Base-by-base conservation (phyloP, 2,329 filamentous ascomycete genomes). In the Alternaria arbusti region DNA sequence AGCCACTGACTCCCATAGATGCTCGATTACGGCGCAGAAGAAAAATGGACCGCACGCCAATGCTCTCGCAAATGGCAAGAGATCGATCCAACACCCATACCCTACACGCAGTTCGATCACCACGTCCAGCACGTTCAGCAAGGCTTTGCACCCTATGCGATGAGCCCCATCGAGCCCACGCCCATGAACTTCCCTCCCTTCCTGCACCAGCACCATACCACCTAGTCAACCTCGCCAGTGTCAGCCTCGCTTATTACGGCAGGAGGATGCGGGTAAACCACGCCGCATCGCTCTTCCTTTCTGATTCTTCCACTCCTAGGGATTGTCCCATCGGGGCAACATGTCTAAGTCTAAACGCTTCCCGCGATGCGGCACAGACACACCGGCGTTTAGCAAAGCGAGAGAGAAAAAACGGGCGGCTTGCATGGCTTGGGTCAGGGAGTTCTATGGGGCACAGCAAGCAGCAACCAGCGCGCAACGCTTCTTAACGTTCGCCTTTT, bases 31-130 rank as follows among this genome's bases (percentile, higher is more conserved):
- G 84, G 84, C 54, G 78, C 84, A 25, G 73, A 80, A 63, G 84
- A 86, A 67, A 83, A 83, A 66, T 86, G 85, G 85, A 82, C 83
- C 22, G 77, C 84, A 25, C 81, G 81, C 23, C 82, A 83, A 65
- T 85, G 84, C 72, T 79, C 81, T 23, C 80, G 83, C 30, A 86
- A 86, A 74, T 86, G 84, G 84, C 80, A 82, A 49, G 84, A 86
- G 63, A 74, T 84, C 52, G 73, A 80, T 62, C 70, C 75, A 13
- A 69, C 75, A 7, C 73, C 76, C 54, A 74, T 74, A 15, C 73
- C 76, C 0, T 75, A 78, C 65, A 71, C 73, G 12, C 75, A 77
- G 13, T 76, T 74, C 66, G 77, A 80, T 36, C 74, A 77, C 46
- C 70, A 74, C 43, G 51, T 74, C 46, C 74, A 77, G 50, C 70